Evolutionary conservation across 225 moss, liverwort and hornwort genomes (phyloP), one percentile per base, ranked within the genome.

Genomic region (Pseudisothecium myosuroides): DNA sequence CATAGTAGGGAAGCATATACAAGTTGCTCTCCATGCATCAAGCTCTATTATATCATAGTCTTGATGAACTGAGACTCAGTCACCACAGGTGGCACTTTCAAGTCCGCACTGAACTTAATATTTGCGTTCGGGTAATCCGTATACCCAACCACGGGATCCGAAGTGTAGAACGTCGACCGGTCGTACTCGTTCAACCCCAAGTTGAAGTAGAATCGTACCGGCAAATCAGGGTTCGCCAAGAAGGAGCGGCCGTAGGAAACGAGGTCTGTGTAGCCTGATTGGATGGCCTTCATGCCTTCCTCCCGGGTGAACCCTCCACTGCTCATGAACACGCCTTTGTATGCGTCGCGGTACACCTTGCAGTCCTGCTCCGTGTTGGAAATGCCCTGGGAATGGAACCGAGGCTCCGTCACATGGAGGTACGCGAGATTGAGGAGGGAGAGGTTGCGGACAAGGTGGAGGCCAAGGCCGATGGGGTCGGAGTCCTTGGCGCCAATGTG

Each of bases 371-470:
- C 66, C 0, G 86, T 88, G 26, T 81, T 7, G 8, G 83, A 83
- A 19, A 91, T 39, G 0, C 91, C 90, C 6, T 82, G 87, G 2
- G 91, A 74, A 36, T 94, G 90, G 54, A 90, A 89, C 17, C 95
- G 88, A 2, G 95, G 93, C 89, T 97, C 94, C 0, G 95, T 92
- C 20, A 90, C 88, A 14, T 96, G 94, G 11, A 93, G 86, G 69
- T 95, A 97, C 0, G 92, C 90, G 2, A 97, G 80, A 37, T 87
- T 67, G 60, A 92, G 84, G 16, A 69, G 74, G 15, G 85, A 88
- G 0, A 96, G 62, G 11, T 69, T 23, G 63, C 83, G 88, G 32
- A 92, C 89, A 58, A 97, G 22, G 90, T 96, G 91, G 7, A 95
- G 55, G 6, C 96, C 96, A 3, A 97, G 79, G 10, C 45, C 72